phyloP scores from a whole-genome alignment of 2,329 filamentous ascomycete species.

The Xylogone sp. region DNA sequence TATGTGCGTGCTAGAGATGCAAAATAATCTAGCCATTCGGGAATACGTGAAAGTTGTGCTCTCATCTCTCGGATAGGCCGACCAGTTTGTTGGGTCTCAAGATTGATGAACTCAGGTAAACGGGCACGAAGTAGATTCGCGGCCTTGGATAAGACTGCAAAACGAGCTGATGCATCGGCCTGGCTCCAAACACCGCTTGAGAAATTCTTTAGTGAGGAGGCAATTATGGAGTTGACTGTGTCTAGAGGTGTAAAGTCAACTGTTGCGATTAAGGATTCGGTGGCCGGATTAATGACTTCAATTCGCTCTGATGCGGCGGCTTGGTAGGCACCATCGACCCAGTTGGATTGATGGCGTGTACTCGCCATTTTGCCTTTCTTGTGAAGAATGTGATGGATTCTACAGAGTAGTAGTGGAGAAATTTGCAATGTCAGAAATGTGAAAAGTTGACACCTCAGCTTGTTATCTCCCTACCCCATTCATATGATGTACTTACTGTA shows the following conservation, averaged over 20 bases:
- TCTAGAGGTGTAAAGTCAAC: constrained; percentile 13
- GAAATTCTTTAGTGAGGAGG: constrained; percentile 14
- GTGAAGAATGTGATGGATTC: no score
- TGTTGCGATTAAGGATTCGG: constrained; percentile 13
- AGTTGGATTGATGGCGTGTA: constrained; percentile 13
- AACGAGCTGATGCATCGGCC: constrained; percentile 36
- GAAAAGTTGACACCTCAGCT: no score
- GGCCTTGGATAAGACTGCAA: constrained; percentile 57
- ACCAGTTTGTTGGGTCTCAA: constrained; percentile 67
- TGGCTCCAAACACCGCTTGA: constrained; percentile 12
- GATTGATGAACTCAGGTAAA: constrained; percentile 52
- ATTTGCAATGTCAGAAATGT: no score
- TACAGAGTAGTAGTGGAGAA: no score
- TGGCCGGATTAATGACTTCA: constrained; percentile 15
- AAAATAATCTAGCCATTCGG: constrained; percentile 71
- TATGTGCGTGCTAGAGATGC: constrained; percentile 64
- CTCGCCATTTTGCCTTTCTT: not conserved
- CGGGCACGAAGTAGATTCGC: constrained; percentile 49
- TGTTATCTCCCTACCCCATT: no score
- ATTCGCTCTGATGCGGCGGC: constrained; percentile 8
- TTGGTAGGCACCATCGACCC: constrained; percentile 15
- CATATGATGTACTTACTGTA: no score
- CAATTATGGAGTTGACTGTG: constrained; percentile 10
- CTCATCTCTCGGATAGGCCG: constrained; percentile 67
- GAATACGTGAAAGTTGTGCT: constrained; percentile 62